A percentile compares a stretch with the other conserved stretches of the same genome.
Conservation (phyloP, 495 filamentous ascomycete genomes). For the Staphylotrichum tortipilum region DNA sequence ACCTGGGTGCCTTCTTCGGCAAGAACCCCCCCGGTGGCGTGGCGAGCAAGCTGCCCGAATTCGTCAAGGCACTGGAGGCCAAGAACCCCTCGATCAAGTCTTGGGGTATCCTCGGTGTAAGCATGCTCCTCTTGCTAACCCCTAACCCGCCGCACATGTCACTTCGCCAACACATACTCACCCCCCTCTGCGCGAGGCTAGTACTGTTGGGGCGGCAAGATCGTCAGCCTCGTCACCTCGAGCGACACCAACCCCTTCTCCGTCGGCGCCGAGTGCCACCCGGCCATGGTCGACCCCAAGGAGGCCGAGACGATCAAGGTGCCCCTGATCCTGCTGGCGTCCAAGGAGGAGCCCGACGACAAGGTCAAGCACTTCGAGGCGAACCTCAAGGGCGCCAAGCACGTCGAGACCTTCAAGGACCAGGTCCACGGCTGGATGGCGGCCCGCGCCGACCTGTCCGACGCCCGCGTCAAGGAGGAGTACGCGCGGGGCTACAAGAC, state of each 20-base stretch:
- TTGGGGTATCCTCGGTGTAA: slow-evolving; percentile 76
- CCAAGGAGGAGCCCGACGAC: slow-evolving; percentile 54
- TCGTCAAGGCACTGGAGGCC: slow-evolving; percentile 49
- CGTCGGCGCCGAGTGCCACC: slow-evolving; percentile 64
- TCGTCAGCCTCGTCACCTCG: slow-evolving; percentile 49
- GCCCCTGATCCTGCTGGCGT: slow-evolving; percentile 57
- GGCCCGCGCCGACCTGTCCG: slow-evolving; percentile 59
- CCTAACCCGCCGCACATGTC: background rate
- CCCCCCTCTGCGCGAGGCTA: background rate
- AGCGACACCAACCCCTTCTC: slow-evolving; percentile 55
- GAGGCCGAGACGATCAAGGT: slow-evolving; percentile 60
- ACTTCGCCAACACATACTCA: background rate
- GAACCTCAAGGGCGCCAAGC: slow-evolving; percentile 55
- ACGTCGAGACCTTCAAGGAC: slow-evolving; percentile 70
- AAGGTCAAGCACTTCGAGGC: slow-evolving; percentile 66
- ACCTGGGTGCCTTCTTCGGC: slow-evolving; percentile 67
- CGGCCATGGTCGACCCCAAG: slow-evolving; percentile 77
- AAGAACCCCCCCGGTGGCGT: slow-evolving; percentile 55
- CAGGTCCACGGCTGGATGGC: slow-evolving; percentile 94
- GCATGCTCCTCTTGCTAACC: slow-evolving; percentile 12
- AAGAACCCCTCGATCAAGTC: slow-evolving; percentile 54
- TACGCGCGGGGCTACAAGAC: slow-evolving; percentile 74
- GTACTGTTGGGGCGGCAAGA: slow-evolving; percentile 92
- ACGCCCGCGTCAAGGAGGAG: slow-evolving; percentile 60
- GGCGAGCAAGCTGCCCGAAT: slow-evolving; percentile 51